These are phyloP conservation scores for Leccinum obscurum DNA, from an alignment of 768 basidiomycete genomes.

Conservation along the genomic window DNA sequence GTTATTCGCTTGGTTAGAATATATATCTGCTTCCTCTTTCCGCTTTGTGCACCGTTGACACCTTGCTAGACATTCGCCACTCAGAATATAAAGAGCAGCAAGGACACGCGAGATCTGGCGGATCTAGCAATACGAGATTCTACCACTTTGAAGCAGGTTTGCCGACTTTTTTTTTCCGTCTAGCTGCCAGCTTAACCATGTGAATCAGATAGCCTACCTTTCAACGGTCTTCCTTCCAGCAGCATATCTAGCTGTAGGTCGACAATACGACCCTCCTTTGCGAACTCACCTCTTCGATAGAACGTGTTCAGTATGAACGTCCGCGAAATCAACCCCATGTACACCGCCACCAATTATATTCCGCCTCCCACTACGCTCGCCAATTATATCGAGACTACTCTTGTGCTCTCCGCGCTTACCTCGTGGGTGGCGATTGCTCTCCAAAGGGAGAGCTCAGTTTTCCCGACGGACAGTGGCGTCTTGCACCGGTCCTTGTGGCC, in stretches of 20 bases:
- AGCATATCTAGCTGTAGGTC: constrained; percentile 38
- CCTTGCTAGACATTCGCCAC: constrained; percentile 50
- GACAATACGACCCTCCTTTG: not conserved
- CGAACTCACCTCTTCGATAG: constrained; percentile 27
- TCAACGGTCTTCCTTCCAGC: constrained; percentile 60
- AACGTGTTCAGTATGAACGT: constrained; percentile 31
- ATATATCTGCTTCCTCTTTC: not conserved
- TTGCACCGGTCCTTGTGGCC: constrained; percentile 26
- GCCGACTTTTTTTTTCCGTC: not conserved
- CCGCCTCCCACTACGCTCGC: constrained; percentile 22
- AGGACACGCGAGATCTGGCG: constrained; percentile 6
- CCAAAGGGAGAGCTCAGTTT: constrained; percentile 32
- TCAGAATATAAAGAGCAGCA: constrained; percentile 51
- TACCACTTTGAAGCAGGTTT: constrained; percentile 23
- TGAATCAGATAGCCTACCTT: constrained; percentile 48
- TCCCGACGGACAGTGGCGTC: constrained; percentile 5
- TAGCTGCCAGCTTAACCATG: constrained; percentile 1
- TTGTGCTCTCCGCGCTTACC: constrained; percentile 48
- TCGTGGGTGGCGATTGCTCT: constrained; percentile 56
- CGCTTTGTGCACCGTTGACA: not conserved
- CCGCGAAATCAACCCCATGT: constrained; percentile 26
- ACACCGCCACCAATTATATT: not conserved
- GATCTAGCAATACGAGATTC: constrained; percentile 7
- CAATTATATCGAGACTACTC: constrained; percentile 40
- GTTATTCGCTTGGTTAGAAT: constrained; percentile 26